These are phyloP conservation scores for Penicillium roqueforti DNA, from an alignment of 495 filamentous ascomycete genomes.

Conservation along the genomic window DNA sequence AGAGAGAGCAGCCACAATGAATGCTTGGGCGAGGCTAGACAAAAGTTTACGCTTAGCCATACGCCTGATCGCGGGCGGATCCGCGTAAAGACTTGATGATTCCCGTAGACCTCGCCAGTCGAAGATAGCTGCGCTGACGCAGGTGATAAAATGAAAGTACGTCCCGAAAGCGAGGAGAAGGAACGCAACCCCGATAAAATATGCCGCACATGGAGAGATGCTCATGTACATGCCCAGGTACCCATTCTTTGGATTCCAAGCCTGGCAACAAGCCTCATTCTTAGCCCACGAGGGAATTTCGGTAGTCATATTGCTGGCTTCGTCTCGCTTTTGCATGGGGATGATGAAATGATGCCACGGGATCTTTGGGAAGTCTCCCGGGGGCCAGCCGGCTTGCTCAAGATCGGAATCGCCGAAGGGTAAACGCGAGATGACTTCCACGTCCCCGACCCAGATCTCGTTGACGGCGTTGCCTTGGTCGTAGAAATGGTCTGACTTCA, in stretches of 20 bases:
- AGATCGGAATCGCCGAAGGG: slow-evolving; percentile 38
- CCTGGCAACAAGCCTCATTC: not conserved
- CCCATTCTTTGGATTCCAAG: not conserved
- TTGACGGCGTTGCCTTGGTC: slow-evolving; percentile 37
- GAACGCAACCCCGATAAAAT: not conserved
- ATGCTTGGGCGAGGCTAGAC: not conserved
- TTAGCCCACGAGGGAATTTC: not conserved
- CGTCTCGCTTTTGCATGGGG: slow-evolving; percentile 29
- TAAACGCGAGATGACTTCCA: slow-evolving; percentile 37
- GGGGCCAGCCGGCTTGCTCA: slow-evolving; percentile 34
- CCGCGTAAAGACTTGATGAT: not conserved
- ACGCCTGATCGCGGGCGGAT: not conserved
- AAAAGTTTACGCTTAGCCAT: not conserved
- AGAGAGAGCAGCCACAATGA: not conserved
- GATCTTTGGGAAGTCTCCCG: slow-evolving; percentile 31
- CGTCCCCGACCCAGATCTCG: slow-evolving; percentile 35
- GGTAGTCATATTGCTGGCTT: not conserved
- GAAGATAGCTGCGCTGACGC: accelerated
- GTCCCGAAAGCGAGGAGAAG: not conserved
- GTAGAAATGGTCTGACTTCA: slow-evolving; percentile 32
- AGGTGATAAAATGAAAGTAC: not conserved
- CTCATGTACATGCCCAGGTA: not conserved
- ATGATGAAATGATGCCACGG: slow-evolving; percentile 44
- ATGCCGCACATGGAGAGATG: not conserved
- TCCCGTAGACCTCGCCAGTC: not conserved